These are phyloP conservation scores for Echites panduratus DNA, from an alignment of 257 asterid genomes.

Conservation along the genomic window DNA sequence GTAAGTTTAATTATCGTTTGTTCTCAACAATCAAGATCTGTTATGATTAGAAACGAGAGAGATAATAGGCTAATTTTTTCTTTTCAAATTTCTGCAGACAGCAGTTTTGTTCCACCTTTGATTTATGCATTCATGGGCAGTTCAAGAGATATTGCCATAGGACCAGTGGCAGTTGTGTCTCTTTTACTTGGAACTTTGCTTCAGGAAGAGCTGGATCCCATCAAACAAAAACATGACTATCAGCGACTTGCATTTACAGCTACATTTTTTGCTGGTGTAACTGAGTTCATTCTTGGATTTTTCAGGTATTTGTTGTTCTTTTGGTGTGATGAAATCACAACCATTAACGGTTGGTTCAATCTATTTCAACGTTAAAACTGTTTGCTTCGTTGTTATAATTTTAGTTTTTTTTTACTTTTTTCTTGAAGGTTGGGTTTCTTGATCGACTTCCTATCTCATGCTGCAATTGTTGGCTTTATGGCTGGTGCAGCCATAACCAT, in stretches of 20 bases:
- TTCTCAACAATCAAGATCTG: neutral
- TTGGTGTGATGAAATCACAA: neutral
- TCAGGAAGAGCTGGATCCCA: constrained; percentile 51
- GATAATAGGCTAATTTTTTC: neutral
- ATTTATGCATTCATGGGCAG: constrained; percentile 77
- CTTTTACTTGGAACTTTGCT: constrained; percentile 68
- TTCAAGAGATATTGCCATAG: constrained; percentile 81
- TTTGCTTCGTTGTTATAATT: no score
- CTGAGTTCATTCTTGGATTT: constrained; percentile 59
- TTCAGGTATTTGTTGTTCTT: constrained; percentile 36
- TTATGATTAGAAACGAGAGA: neutral
- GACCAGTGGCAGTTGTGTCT: constrained; percentile 83
- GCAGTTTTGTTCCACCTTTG: constrained; percentile 78
- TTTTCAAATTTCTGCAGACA: constrained; percentile 34
- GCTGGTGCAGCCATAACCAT: constrained; percentile 76
- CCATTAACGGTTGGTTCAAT: neutral
- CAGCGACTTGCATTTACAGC: constrained; percentile 69
- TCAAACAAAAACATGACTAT: constrained; percentile 38
- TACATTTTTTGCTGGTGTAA: constrained; percentile 67
- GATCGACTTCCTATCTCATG: constrained; percentile 72
- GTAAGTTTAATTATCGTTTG: constrained; percentile 31
- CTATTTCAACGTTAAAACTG: no score
- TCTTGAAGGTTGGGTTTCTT: constrained; percentile 62
- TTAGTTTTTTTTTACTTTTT: neutral
- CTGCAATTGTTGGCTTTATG: constrained; percentile 72